These are phyloP conservation scores for Geotrichum reessii DNA, from an alignment of 1,139 yeast genomes.

Conservation along the genomic window DNA sequence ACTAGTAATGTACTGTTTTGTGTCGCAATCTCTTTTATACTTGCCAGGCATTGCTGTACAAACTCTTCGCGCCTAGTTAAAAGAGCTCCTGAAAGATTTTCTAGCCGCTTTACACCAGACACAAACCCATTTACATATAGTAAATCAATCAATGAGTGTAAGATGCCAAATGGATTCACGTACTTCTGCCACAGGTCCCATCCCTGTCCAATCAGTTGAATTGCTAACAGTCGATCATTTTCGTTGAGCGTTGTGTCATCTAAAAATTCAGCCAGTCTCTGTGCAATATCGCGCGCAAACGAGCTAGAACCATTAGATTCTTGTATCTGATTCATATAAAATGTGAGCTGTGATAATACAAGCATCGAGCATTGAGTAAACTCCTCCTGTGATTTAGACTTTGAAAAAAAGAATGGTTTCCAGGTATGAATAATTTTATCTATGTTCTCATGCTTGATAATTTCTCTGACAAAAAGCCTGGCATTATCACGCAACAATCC, in stretches of 20 bases:
- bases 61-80: slow-evolving; percentile 7
- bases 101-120: not conserved
- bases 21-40: slow-evolving; percentile 25
- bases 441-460: slow-evolving; percentile 12
- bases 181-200: slow-evolving; percentile 29
- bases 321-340: not conserved
- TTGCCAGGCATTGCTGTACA: slow-evolving; percentile 20
- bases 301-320: not conserved
- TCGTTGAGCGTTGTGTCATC: not conserved
- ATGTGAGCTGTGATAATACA: slow-evolving; percentile 6
- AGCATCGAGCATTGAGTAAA: slow-evolving; percentile 10
- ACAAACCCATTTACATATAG: slow-evolving; percentile 24
- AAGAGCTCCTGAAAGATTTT: not conserved
- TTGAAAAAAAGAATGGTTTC: slow-evolving; percentile 9
- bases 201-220: slow-evolving; percentile 28
- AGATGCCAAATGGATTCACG: slow-evolving; percentile 26
- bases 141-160: slow-evolving; percentile 24
- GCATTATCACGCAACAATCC: slow-evolving; percentile 17
- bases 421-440: not conserved
- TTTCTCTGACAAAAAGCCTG: slow-evolving; percentile 19
- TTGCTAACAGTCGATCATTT: slow-evolving; percentile 19
- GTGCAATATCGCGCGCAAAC: slow-evolving; percentile 12
- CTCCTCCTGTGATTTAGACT: not conserved
- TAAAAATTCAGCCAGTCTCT: slow-evolving; percentile 6
- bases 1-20: slow-evolving; percentile 26